Evolutionary conservation across 768 basidiomycete species (phyloP), one percentile per base, ranked within the genome.

Genomic region (Chalciporus piperatus): DNA sequence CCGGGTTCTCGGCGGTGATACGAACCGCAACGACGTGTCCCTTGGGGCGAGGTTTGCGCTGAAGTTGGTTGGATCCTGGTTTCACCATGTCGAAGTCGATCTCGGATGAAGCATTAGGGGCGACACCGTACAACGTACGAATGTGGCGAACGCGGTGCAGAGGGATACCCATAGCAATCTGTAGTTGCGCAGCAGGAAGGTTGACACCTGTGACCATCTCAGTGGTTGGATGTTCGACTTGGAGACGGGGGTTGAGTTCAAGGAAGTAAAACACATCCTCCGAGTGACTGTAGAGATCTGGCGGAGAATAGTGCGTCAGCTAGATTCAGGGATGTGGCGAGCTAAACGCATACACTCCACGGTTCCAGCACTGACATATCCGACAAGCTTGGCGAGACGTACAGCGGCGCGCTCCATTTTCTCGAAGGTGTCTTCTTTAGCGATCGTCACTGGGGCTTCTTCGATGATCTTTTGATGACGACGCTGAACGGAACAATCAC

Each of bases 131-230:
- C 28, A 99, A 79, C 55, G 89, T 87, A 50, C 97, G 88, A 63
- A 99, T 99, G 65, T 98, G 91, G 19, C 92, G 85, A 59, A 98
- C 97, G 50, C 92, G 85, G 70, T 97, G 91, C 45, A 99, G 78
- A 40, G 97, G 94, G 50, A 98, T 79, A 74, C 97, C 97, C 97
- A 99, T 99, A 23, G 97, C 92, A 57, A 99, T 77, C 69, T 98
- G 96, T 42, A 98, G 82, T 68, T 99, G 97, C 11, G 97, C 91
- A 49, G 95, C 94, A 22, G 97, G 97, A 46, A 99, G 82, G 71
- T 98, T 97, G 73, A 98, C 96, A 10, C 97, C 97, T 4, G 89
- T 86, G n/a, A 98, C 97, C 92, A 98, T 99, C 72, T 99, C 97
- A 19, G 97, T 99, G 11, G 97, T 99, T 10, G 97, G 97, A 70